Percentiles rank a stretch among this genome's conserved stretches.
Conservation (phyloP, 257 asterid genomes). For the Cinchona pubescens region DNA sequence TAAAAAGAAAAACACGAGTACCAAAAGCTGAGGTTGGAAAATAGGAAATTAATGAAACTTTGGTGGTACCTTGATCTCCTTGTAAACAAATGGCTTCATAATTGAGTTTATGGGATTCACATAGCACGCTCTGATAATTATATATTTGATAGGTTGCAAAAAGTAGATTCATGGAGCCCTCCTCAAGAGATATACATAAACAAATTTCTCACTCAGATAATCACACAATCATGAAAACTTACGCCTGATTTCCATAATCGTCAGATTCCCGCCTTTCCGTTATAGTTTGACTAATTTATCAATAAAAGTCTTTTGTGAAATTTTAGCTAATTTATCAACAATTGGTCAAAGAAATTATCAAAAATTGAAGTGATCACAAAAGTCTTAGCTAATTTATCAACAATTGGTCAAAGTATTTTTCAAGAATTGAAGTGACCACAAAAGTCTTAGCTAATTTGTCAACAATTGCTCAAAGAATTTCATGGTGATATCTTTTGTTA, state of each 20-base stretch:
- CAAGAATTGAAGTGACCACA: too few relatives aligned
- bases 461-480: neutral
- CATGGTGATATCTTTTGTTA: neutral
- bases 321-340: too few relatives aligned
- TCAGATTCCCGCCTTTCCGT: constrained; percentile 5
- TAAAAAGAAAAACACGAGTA: neutral
- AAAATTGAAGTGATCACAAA: too few relatives aligned
- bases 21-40: neutral
- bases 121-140: constrained; percentile 20
- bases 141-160: neutral
- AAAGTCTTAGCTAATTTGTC: too few relatives aligned
- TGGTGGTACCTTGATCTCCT: neutral
- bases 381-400: neutral
- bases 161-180: constrained; percentile 22
- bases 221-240: constrained; percentile 26
- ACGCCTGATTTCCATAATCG: constrained; percentile 29
- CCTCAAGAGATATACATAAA: constrained; percentile 1
- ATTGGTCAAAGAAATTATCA: too few relatives aligned
- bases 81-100: constrained; percentile 13
- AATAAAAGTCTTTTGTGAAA: too few relatives aligned
- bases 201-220: constrained; percentile 5
- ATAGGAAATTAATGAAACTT: neutral
- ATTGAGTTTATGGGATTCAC: constrained; percentile 18
- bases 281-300: neutral
- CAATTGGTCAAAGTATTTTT: too few relatives aligned